Percentiles rank a stretch among this genome's conserved stretches.
Conservation (phyloP, 164 flowering plant species). For the Houttuynia cordata region DNA sequence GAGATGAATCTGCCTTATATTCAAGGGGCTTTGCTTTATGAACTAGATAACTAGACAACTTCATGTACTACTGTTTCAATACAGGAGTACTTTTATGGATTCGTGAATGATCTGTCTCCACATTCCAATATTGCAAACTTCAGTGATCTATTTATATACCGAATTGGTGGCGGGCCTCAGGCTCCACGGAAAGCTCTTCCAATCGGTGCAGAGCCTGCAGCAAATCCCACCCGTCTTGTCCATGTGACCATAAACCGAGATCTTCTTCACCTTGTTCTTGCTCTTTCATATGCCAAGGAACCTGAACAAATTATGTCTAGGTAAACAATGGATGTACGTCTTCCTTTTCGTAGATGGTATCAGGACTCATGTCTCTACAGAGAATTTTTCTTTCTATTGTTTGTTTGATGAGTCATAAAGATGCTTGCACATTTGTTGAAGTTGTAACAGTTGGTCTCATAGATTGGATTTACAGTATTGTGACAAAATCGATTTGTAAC, state of each 20-base stretch:
- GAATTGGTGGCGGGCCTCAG: conserved; percentile 93
- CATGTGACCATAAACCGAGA: conserved; percentile 64
- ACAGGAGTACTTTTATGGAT: conserved; percentile 96
- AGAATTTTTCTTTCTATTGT: too few relatives aligned
- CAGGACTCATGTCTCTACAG: too few relatives aligned
- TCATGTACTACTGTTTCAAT: conserved; percentile 6
- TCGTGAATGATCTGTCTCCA: conserved; percentile 72
- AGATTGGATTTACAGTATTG: too few relatives aligned
- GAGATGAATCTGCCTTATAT: neutral
- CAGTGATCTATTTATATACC: conserved; percentile 58
- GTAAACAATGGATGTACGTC: conserved; percentile 22
- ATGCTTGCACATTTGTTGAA: too few relatives aligned
- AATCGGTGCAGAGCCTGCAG: conserved; percentile 90
- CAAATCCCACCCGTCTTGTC: conserved; percentile 68
- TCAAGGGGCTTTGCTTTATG: too few relatives aligned
- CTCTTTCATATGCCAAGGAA: conserved; percentile 90
- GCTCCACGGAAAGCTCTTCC: conserved; percentile 96
- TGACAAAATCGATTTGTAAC: too few relatives aligned
- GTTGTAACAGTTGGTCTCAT: too few relatives aligned
- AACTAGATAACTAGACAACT: too few relatives aligned
- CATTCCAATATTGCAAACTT: conserved; percentile 72
- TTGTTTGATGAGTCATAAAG: too few relatives aligned
- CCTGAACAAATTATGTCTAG: conserved; percentile 79
- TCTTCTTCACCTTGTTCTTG: conserved; percentile 72
- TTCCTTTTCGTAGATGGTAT: conserved; percentile 4